Evolutionary conservation across 2,329 filamentous ascomycete genomes (phyloP), one percentile per base, ranked within the genome.

Genomic region (Microdochium nivale): DNA sequence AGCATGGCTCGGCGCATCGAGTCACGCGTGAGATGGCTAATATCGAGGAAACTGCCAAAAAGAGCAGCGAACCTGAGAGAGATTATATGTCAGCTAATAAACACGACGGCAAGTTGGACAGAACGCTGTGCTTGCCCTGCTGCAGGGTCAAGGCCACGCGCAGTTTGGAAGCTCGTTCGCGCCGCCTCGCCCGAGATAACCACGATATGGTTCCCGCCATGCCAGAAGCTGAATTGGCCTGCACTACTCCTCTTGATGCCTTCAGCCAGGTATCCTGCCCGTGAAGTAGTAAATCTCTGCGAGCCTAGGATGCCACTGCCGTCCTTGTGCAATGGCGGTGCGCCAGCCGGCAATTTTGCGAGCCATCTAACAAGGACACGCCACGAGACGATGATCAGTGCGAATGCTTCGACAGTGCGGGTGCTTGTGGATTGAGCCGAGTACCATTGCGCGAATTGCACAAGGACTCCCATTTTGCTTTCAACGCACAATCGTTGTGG

Each of bases 171-270:
- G 13, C 50, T 44, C 19, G 50, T 43, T 14, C 50, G 44, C 25
- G 44, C 46, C 14, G 46, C 24, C 21, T 51, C 50, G 24, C 50
- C 50, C 7, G 50, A 51, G 5, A 51, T 23, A 16, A 51, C 50
- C 9, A 51, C 50, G 3, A 51, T n/a, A 35, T 51, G 50, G 35
- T 51, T 51, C 1, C 32, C 44, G 14, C 50, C 50, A n/a, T 52
- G 35, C 50, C 46, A 52, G 24, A 49, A 52, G 24, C 50, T 52
- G 24, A 52, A 52, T 13, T 49, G 50, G 3, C 50, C 50, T 21
- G 40, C 32, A 14, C 13, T 4, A 35, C 50, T 52, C 30, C 43
- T 23, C 3, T 14, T n/a, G n/a, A 40, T 25, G 11, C 50, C 50
- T 16, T 48, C 47, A 2, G 24, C 46, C 46, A 52, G 35, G 14